Percentiles rank a stretch among this genome's conserved stretches.
phyloP scores from a whole-genome alignment of 768 basidiomycete genomes.

The Podaxis sp. region DNA sequence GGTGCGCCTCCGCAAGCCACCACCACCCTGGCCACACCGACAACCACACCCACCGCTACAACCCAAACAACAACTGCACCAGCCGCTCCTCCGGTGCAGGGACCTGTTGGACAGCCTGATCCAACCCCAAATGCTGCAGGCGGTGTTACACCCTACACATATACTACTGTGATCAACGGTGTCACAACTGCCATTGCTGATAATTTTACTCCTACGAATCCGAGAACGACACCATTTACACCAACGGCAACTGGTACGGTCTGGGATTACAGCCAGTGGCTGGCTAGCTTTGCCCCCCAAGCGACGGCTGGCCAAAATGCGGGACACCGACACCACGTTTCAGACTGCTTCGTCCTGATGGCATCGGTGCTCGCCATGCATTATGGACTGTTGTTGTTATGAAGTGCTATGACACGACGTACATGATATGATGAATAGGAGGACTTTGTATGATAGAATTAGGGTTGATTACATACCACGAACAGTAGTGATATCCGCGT shows the following conservation, averaged over 20 bases:
- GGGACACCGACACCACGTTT: not conserved
- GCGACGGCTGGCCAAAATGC: not conserved
- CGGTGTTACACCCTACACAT: constrained; percentile 45
- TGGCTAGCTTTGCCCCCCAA: constrained; percentile 8
- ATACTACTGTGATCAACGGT: constrained; percentile 43
- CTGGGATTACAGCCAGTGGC: constrained; percentile 12
- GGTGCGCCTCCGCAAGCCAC: constrained; percentile 19
- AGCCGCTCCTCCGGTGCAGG: constrained; percentile 21
- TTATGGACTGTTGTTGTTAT: not conserved
- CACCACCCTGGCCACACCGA: constrained; percentile 16
- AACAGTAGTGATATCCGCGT: not conserved
- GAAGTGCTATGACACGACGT: not conserved
- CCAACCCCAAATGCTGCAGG: constrained; percentile 33
- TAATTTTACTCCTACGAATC: constrained; percentile 37
- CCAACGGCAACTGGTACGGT: constrained; percentile 28
- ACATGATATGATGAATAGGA: not conserved
- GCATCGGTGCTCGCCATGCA: not conserved
- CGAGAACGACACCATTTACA: constrained; percentile 21
- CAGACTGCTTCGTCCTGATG: not conserved
- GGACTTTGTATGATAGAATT: not conserved
- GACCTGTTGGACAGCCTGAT: constrained; percentile 55
- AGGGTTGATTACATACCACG: not conserved
- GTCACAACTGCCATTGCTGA: constrained; percentile 29
- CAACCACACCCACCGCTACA: constrained; percentile 19
- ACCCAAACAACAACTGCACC: constrained; percentile 5